phyloP scores from a whole-genome alignment of 257 asterid species.

The Henckelia pumila region DNA sequence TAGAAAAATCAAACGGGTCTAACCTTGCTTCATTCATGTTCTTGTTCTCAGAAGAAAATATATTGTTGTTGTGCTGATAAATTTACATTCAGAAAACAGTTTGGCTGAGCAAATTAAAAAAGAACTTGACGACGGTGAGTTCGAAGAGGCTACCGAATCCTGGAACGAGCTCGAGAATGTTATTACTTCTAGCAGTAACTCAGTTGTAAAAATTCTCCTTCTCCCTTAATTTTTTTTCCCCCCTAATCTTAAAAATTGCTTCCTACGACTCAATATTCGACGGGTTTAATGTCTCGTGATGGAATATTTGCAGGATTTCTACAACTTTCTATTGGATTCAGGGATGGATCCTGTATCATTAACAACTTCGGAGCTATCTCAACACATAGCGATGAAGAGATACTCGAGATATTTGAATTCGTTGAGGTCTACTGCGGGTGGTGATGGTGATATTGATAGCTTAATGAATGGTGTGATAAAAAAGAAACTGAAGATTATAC shows the following conservation, averaged over 20 bases:
- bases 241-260: not conserved
- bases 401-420: conserved; percentile 66
- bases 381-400: conserved; percentile 38
- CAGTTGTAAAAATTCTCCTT: conserved; percentile 52
- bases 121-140: conserved; percentile 48
- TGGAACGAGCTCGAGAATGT: conserved; percentile 60
- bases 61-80: conserved; percentile 11
- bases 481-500: conserved; percentile 78
- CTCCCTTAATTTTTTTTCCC: not conserved
- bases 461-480: conserved; percentile 77
- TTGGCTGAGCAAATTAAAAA: conserved; percentile 55
- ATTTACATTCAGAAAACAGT: conserved; percentile 40
- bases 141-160: conserved; percentile 58
- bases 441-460: conserved; percentile 46
- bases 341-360: conserved; percentile 62
- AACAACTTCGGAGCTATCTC: conserved; percentile 52
- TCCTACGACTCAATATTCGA: not conserved
- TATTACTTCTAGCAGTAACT: conserved; percentile 46
- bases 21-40: not conserved
- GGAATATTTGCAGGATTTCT: conserved; percentile 59
- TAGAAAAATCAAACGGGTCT: conserved; percentile 69
- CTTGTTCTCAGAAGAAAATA: not conserved
- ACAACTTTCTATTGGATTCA: conserved; percentile 77
- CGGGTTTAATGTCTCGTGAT: too few relatives aligned
- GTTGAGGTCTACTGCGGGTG: conserved; percentile 47